Evolutionary conservation across 1,284 basidiomycete species (phyloP), one percentile per base, ranked within the genome.

Genomic region (Agroathelia rolfsii): DNA sequence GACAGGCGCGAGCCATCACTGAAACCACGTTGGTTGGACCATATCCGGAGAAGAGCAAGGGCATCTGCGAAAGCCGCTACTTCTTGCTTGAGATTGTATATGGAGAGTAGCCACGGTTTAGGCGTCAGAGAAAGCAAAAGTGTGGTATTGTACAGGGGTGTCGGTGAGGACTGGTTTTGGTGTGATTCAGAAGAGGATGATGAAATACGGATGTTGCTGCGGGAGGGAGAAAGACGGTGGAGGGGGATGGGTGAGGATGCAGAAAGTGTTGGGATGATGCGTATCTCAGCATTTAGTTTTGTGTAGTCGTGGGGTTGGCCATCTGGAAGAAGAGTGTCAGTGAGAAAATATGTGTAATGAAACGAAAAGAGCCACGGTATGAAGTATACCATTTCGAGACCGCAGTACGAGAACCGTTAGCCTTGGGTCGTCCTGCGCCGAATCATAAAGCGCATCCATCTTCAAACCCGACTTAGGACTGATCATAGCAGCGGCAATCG

Each of bases 1-100:
- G 77, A 80, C 37, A 72, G 50, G 24, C 58, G 51, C 23, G 56
- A 45, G 4, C 74, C 70, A 31, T 62, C 62, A 2, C 72, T 67
- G 42, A 87, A 87, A 0, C 88, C 89, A 13, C 92, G 71, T 50
- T 93, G 85, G 35, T 81, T 80, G 1, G 87, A 85, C 94, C 93
- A 96, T 12, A 94, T 73, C 13, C 88, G 73, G 35, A 96, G 72
- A 7, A 96, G 62, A 1, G 81, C 65, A 12, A 89, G 59, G 5
- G 87, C 88, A 39, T 93, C 84, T 2, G 61, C 55, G 49, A 87
- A 89, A 0, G 76, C 70, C 0, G 80, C 67, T 4, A 73, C 65
- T 9, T 66, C 57, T 40, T 80, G 64, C 28, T 79, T 68, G 11
- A 86, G 57, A 0, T 63, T 52, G 53, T 94, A 77, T 7, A 79